Base-by-base conservation (phyloP, 768 basidiomycete species). In the Lactarius hengduanensis region DNA sequence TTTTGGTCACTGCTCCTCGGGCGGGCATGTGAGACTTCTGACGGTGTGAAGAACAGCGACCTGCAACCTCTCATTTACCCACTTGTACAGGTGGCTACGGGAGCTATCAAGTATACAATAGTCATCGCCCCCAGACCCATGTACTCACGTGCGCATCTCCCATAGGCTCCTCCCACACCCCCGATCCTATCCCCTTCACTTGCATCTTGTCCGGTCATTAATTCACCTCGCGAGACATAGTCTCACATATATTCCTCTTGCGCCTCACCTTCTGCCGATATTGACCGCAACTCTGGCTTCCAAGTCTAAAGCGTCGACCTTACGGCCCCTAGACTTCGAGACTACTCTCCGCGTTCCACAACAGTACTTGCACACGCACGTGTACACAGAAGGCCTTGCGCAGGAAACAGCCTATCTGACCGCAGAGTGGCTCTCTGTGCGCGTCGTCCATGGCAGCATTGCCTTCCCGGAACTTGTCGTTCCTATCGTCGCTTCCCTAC, bases 1-100 rank as follows among this genome's bases (percentile, higher is more conserved):
- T 98, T 98, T 73, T 99, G 97, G 97, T 84, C 86, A 47, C 82
- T 92, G 50, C 94, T 98, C 11, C 83, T 99, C 11, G 90, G 88
- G 26, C 82, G 88, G 54, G 89, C 93, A 18, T 96, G 92, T 72
- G 86, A 80, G 2, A 81, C 86, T 65, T 74, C 76, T 16, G 82
- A 82, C 36, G 82, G 79, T 22, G 80, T 82, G 8, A 76, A 83
- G 61, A 90, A 89, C 72, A 94, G 89, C 74, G 90, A 91, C 67
- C 82, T 98, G 64, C 84, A 87, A 73, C 83, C 92, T n/a, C 80
- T 99, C 59, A 90, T 98, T 63, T 98, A 96, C 76, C 97, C 97
- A 10, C 83, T 99, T 22, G 92, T 97, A 10, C 97, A 99, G 76
- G 91, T 99, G 57, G 86, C 93, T 63, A 78, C 98, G 62, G 97